Evolutionary conservation across 768 basidiomycete species (phyloP).

Genomic region (Omphalotus guepiniiformis): DNA sequence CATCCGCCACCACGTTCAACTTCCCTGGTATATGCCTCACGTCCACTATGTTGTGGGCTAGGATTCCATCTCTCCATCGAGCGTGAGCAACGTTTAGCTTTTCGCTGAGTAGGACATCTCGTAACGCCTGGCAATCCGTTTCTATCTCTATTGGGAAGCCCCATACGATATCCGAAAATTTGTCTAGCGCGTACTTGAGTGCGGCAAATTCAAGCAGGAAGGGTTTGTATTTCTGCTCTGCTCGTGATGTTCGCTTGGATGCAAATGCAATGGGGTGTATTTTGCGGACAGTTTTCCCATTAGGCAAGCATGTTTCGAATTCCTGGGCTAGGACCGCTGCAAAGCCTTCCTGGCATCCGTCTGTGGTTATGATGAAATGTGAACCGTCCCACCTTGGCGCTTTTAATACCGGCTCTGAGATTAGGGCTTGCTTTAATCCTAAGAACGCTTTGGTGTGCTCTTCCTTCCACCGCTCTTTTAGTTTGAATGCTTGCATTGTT

Average conservation of each 20-base stretch:
- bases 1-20: constrained; percentile 24
- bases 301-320: constrained; percentile 11
- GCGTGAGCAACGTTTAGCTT: constrained; percentile 27
- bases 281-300: constrained; percentile 13
- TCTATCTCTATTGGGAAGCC: constrained; percentile 26
- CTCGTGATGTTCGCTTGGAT: constrained; percentile 25
- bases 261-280: constrained; percentile 25
- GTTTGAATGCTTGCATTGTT: neutral
- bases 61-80: constrained; percentile 29
- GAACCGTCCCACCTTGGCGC: constrained; percentile 28
- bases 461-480: constrained; percentile 19
- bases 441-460: neutral
- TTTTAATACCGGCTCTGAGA: constrained; percentile 27
- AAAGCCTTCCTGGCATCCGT: constrained; percentile 28
- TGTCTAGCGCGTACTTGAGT: constrained; percentile 26
- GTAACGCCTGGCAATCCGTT: constrained; percentile 33
- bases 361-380: constrained; percentile 30
- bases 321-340: constrained; percentile 26
- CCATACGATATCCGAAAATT: constrained; percentile 22
- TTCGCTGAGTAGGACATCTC: constrained; percentile 25
- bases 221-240: neutral
- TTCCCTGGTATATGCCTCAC: constrained; percentile 18
- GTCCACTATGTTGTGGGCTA: constrained; percentile 22
- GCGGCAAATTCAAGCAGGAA: constrained; percentile 29
- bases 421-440: constrained; percentile 25